phyloP scores from a whole-genome alignment of 495 filamentous ascomycete species.

The Podospora pseudocomata region DNA sequence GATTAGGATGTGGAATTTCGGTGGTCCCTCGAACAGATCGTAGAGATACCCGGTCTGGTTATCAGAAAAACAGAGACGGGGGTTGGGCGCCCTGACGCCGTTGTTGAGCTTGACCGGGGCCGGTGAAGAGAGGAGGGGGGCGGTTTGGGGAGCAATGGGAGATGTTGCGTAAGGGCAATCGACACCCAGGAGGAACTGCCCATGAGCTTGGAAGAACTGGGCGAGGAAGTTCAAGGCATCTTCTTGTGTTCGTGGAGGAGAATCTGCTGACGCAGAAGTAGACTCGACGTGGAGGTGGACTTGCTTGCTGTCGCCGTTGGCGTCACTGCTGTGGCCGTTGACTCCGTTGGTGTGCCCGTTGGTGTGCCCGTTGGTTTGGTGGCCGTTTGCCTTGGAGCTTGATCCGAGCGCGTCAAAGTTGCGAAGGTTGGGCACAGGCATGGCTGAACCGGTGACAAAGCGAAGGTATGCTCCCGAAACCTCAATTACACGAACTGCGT shows the following conservation, averaged over 20 bases:
- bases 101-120: neutral
- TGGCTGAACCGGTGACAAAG: neutral
- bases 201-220: neutral
- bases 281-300: neutral
- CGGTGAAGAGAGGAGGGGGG: neutral
- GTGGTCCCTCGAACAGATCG: neutral
- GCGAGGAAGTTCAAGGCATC: neutral
- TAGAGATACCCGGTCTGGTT: neutral
- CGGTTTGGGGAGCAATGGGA: neutral
- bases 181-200: neutral
- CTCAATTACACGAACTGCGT: neutral
- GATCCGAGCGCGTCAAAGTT: neutral
- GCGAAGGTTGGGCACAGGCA: neutral
- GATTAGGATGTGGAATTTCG: neutral
- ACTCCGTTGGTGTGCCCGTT: neutral
- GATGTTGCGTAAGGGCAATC: neutral
- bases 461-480: neutral
- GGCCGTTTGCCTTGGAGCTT: neutral
- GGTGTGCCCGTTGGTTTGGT: neutral
- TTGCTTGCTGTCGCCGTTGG: neutral
- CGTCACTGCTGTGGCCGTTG: neutral
- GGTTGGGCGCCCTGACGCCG: neutral
- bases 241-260: neutral
- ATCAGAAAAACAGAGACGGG: neutral
- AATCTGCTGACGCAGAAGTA: neutral